phyloP scores from a whole-genome alignment of 2,329 filamentous ascomycete species.

The Fusarium albosuccineum region DNA sequence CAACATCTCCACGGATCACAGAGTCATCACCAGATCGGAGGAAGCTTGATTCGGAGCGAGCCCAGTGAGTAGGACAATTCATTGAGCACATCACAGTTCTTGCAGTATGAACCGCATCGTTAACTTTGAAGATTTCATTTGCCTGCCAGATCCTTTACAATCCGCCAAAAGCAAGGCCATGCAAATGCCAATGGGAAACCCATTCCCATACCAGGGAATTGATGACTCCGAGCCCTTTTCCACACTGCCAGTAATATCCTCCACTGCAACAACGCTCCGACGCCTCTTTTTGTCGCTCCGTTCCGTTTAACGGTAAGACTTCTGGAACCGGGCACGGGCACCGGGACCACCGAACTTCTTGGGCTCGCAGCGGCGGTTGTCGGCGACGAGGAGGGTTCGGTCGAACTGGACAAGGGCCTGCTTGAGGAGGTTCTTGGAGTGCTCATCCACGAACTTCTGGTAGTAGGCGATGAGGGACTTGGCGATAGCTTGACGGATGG shows the following conservation, averaged over 20 bases:
- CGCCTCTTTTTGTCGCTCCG: constrained; percentile 39
- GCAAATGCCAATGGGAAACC: constrained; percentile 63
- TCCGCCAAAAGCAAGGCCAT: constrained; percentile 64
- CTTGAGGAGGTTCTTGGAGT: constrained; percentile 99
- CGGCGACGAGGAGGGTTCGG: constrained; percentile 96
- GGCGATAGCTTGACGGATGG: constrained; percentile 98
- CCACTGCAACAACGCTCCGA: constrained; percentile 40
- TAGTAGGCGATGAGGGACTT: constrained; percentile 87
- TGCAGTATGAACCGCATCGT: constrained; percentile 44
- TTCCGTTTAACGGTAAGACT: constrained; percentile 92
- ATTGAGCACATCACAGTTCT: constrained; percentile 44
- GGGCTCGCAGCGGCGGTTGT: constrained; percentile 99
- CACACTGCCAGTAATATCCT: constrained; percentile 47
- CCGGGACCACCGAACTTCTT: constrained; percentile 98
- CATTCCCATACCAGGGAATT: constrained; percentile 56
- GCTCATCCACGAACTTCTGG: constrained; percentile 99
- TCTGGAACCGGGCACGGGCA: constrained; percentile 97
- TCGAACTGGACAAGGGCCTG: constrained; percentile 95
- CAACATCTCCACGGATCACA: constrained; percentile 11
- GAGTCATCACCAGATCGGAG: background rate
- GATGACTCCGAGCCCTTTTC: constrained; percentile 55
- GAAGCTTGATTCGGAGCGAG: constrained; percentile 21
- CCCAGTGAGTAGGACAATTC: constrained; percentile 39
- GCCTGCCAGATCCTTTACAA: constrained; percentile 65
- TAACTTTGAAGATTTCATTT: constrained; percentile 64